Percentiles rank a stretch among this genome's conserved stretches.
These are phyloP conservation scores for Escovopsis weberi DNA, from an alignment of 2,329 filamentous ascomycete genomes.

Conservation along the genomic window DNA sequence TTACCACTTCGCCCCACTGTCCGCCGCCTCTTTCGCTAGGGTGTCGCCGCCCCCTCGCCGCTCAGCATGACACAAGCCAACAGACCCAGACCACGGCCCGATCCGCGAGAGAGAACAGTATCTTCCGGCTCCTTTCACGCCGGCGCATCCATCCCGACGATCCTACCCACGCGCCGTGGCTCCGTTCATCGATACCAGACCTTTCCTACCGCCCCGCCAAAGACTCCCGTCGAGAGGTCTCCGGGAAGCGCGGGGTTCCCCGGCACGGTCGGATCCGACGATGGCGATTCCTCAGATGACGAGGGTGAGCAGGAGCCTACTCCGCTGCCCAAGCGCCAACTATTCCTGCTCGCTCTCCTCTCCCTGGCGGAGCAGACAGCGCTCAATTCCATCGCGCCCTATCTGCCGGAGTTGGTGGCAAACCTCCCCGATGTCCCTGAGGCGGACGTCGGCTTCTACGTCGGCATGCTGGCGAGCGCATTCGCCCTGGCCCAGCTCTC, in stretches of 20 bases:
- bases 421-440: slow-evolving; percentile 68
- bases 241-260: slow-evolving; percentile 8
- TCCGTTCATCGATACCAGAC: slow-evolving; percentile 58
- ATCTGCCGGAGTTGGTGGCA: slow-evolving; percentile 82
- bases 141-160: slow-evolving; percentile 31
- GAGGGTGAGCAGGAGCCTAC: slow-evolving; percentile 39
- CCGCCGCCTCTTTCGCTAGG: too few species aligned
- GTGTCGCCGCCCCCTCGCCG: neutral
- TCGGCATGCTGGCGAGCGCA: slow-evolving; percentile 76
- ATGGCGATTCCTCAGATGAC: slow-evolving; percentile 9
- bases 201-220: slow-evolving; percentile 62
- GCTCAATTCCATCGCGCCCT: slow-evolving; percentile 89
- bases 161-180: slow-evolving; percentile 21
- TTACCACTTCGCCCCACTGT: too few species aligned
- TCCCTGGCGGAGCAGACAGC: slow-evolving; percentile 91
- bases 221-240: slow-evolving; percentile 41
- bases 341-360: slow-evolving; percentile 73
- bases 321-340: slow-evolving; percentile 69
- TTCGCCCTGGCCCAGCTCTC: slow-evolving; percentile 88
- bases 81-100: slow-evolving; percentile 1
- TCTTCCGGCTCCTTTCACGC: slow-evolving; percentile 37
- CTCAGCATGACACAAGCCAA: slow-evolving; percentile 3
- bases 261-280: slow-evolving; percentile 4
- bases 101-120: slow-evolving; percentile 8
- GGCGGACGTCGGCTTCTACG: slow-evolving; percentile 66